Evolutionary conservation across 371 early-diverging fungal species (phyloP).

Genomic region (Circinella minor): DNA sequence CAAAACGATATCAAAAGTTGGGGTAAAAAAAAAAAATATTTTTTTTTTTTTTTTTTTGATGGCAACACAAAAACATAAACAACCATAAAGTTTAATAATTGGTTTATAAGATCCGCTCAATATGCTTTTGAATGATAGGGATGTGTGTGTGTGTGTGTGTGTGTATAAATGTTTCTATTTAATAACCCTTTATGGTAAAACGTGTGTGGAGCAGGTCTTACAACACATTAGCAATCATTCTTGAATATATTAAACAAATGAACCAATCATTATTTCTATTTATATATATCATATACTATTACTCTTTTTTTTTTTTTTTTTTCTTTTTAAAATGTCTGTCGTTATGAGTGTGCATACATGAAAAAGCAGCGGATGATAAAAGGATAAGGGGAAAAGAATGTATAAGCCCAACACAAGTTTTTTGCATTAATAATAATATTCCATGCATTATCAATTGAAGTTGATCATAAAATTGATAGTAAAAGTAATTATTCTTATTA

Average conservation of each 20-base stretch:
- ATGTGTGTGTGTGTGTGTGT: too few species aligned
- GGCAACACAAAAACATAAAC: not conserved
- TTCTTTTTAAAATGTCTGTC: not conserved
- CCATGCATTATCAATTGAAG: too few species aligned
- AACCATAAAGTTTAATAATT: not conserved
- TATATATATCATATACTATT: not conserved
- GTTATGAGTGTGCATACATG: too few species aligned
- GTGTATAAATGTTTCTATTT: not conserved
- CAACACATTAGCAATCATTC: not conserved
- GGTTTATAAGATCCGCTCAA: not conserved
- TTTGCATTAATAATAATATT: too few species aligned
- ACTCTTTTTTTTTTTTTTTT: not conserved
- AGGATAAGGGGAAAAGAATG: too few species aligned
- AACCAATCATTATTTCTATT: conserved; percentile 7
- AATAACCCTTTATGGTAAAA: conserved; percentile 10
- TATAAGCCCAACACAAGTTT: too few species aligned
- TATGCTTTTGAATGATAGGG: too few species aligned
- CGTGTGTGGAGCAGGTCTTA: conserved; percentile 18
- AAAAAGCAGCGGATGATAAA: too few species aligned
- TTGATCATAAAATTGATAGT: too few species aligned
- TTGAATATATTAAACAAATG: not conserved
- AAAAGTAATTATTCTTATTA: too few species aligned
- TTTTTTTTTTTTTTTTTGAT: not conserved
- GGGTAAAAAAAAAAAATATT: not conserved
- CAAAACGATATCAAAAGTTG: not conserved